Evolutionary conservation across 2,329 filamentous ascomycete species (phyloP).

Genomic region (Arthroderma sp.): DNA sequence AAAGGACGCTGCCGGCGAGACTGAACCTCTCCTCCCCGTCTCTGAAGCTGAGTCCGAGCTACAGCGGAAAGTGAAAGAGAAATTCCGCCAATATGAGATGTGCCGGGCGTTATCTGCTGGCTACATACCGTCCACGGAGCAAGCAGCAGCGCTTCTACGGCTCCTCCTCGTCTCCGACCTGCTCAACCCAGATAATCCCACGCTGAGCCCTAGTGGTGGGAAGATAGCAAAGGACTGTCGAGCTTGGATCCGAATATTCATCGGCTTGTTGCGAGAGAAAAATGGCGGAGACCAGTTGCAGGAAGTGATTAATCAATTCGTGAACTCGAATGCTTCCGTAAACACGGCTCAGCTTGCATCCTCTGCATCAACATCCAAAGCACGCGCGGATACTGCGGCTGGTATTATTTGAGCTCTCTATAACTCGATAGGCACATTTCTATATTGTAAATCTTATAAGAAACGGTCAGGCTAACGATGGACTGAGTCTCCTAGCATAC

Average conservation of each 20-base stretch:
- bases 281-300: constrained; percentile 77
- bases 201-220: constrained; percentile 66
- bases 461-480: background rate
- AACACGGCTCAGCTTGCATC: constrained; percentile 53
- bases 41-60: constrained; percentile 48
- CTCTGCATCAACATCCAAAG: constrained; percentile 50
- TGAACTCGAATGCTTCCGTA: constrained; percentile 58
- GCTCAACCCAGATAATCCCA: constrained; percentile 60
- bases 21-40: constrained; percentile 69
- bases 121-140: constrained; percentile 86
- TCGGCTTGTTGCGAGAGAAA: constrained; percentile 70
- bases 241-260: constrained; percentile 65
- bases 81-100: constrained; percentile 91
- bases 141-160: constrained; percentile 65
- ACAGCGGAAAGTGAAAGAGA: constrained; percentile 69
- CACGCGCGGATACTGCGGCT: constrained; percentile 58
- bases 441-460: background rate
- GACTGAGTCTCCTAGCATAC: constrained; percentile 46
- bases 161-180: constrained; percentile 66
- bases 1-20: constrained; percentile 46
- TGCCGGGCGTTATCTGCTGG: constrained; percentile 66
- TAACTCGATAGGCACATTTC: background rate
- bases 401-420: constrained; percentile 36
- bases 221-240: constrained; percentile 59
- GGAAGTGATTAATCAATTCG: constrained; percentile 77